phyloP scores from a whole-genome alignment of 352 stramenopile genomes.

The Globisporangium middletonii region DNA sequence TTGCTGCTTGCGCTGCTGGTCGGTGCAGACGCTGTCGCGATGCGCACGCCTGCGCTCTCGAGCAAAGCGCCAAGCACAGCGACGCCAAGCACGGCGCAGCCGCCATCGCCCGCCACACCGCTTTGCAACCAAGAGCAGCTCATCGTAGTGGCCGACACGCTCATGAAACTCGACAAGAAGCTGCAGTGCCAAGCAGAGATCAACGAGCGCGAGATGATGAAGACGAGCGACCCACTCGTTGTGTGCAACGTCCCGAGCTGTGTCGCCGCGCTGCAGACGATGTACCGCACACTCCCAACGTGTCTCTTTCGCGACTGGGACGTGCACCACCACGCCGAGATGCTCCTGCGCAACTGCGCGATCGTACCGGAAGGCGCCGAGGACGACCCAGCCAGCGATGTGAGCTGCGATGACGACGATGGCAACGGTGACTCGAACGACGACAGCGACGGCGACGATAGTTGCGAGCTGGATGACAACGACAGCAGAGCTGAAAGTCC shows the following conservation, averaged over 20 bases:
- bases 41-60: too few species aligned
- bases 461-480: background rate
- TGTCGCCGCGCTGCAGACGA: slow-evolving; percentile 34
- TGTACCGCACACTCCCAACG: slow-evolving; percentile 50
- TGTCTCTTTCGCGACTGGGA: slow-evolving; percentile 53
- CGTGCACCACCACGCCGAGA: slow-evolving; percentile 32
- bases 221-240: slow-evolving; percentile 17
- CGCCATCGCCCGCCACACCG: slow-evolving; percentile 16
- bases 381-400: background rate
- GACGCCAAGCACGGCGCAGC: background rate
- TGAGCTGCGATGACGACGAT: background rate
- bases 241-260: slow-evolving; percentile 40
- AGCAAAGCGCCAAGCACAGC: background rate
- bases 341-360: slow-evolving; percentile 44
- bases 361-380: slow-evolving; percentile 19
- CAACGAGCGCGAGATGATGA: slow-evolving; percentile 40
- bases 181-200: slow-evolving; percentile 37
- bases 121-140: slow-evolving; percentile 39
- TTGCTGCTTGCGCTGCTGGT: too few species aligned
- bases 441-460: background rate
- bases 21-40: too few species aligned
- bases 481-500: background rate
- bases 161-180: slow-evolving; percentile 43
- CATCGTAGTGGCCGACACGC: slow-evolving; percentile 16
- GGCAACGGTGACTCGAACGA: background rate